These are phyloP conservation scores for Aspergillus luchuensis DNA, from an alignment of 2,329 filamentous ascomycete species.

Conservation along the genomic window DNA sequence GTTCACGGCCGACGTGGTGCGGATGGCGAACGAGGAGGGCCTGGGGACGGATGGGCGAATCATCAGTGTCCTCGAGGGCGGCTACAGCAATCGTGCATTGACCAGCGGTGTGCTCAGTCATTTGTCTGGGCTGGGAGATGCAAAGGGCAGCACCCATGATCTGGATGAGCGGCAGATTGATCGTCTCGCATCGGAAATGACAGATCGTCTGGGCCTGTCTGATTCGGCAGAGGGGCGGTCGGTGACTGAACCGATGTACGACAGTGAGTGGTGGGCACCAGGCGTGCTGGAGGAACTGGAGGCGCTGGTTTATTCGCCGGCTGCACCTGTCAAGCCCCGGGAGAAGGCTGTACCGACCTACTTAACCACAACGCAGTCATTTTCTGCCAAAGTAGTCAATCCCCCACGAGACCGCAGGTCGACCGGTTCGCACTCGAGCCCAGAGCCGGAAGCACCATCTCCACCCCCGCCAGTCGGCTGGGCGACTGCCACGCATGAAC, in stretches of 20 bases:
- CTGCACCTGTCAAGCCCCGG: conserved; percentile 58
- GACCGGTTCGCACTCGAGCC: conserved; percentile 49
- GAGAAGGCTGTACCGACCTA: conserved; percentile 68
- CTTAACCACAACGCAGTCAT: conserved; percentile 84
- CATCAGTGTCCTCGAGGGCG: conserved; percentile 92
- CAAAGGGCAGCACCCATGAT: conserved; percentile 40
- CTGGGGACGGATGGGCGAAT: conserved; percentile 78
- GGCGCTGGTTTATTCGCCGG: conserved; percentile 54
- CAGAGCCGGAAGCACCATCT: conserved; percentile 58
- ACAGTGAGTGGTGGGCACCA: conserved; percentile 71
- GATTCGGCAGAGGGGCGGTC: conserved; percentile 11
- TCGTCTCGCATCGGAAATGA: conserved; percentile 62
- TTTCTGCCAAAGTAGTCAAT: conserved; percentile 74
- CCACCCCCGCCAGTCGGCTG: conserved; percentile 74
- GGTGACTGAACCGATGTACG: conserved; percentile 51
- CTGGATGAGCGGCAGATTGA: conserved; percentile 26
- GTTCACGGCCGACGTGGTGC: conserved; percentile 82
- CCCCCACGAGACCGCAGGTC: conserved; percentile 59
- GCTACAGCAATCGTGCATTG: conserved; percentile 90
- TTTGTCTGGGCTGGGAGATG: conserved; percentile 69
- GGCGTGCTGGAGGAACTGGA: conserved; percentile 71
- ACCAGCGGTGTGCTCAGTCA: conserved; percentile 89
- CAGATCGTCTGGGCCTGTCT: conserved; percentile 40
- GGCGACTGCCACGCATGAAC: conserved; percentile 78
- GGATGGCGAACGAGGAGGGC: conserved; percentile 76